Base-by-base conservation (phyloP, 2,329 filamentous ascomycete species). In the Alternaria incomplexa region DNA sequence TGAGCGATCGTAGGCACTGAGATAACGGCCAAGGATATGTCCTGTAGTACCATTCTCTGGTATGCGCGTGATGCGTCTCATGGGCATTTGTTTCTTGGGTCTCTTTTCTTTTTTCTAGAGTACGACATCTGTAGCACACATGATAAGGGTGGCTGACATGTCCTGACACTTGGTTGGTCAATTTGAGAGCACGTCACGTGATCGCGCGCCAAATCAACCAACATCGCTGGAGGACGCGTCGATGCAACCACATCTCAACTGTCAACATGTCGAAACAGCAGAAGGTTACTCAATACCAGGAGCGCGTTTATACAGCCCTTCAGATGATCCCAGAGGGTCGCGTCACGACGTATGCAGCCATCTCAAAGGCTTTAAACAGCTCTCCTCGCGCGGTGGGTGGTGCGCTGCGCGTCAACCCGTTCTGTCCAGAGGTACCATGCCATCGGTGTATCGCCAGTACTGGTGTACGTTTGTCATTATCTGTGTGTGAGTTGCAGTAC, bases 341-440 rank as follows among this genome's bases (percentile, higher is more conserved):
- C 57, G 90, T 93, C 73, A 93, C 91, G 0, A 95, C 93, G 0
- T 96, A 97, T 80, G 90, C 87, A 4, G 84, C 90, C 2, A 83
- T 97, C 56, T 88, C 93, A 0, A 84, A 84, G 9, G 86, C 90
- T 61, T 85, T 95, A 15, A 79, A 83, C 11, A 93, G 91, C 22
- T 92, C 90, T 4, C 90, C 92, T 2, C 85, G 92, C 45, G 92
- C 92, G 0, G 88, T 96, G 6, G 92, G 92, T 15, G 93, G 91
- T 62, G 92, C 92, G 2, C 83, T 96, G 74, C 86, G 91, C 17
- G 83, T 81, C 36, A 97, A 97, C 76, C 93, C 93, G 0, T 96
- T 95, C 72, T 93, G 93, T 13, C 93, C 93, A 0, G 85, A 88
- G 32, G 90, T 95, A 5, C 93, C 93, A 1, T 96, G 93, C 70